phyloP scores from a whole-genome alignment of 305 asterid genomes.

The Withania somnifera region DNA sequence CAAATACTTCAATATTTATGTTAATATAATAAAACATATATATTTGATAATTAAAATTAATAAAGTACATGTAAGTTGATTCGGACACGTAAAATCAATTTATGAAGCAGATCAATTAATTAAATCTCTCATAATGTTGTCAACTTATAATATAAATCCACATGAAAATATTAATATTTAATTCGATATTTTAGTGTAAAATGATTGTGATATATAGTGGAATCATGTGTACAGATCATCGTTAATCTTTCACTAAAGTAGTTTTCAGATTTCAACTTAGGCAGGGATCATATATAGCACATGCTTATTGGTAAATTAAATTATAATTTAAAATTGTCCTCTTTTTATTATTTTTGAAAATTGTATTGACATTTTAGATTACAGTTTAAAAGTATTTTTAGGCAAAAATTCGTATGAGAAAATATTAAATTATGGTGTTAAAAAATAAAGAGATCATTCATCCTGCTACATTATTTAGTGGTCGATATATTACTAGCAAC shows the following conservation, averaged over 20 bases:
- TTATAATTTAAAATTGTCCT: not conserved
- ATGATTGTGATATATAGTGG: not conserved
- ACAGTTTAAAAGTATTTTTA: no score
- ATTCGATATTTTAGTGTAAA: not conserved
- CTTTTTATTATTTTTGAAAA: not conserved
- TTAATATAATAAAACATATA: rapidly evolving
- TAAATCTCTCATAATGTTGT: not conserved
- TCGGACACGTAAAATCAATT: not conserved
- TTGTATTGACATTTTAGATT: not conserved
- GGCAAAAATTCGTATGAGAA: no score
- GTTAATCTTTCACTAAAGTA: not conserved
- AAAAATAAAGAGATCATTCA: no score
- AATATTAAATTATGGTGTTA: no score
- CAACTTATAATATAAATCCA: not conserved
- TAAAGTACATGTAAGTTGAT: not conserved
- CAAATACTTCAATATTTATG: no score
- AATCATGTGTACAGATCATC: not conserved
- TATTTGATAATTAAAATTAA: not conserved
- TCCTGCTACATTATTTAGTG: no score
- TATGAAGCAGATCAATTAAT: not conserved
- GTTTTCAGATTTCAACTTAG: not conserved
- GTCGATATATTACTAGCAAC: no score
- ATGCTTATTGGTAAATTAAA: no score
- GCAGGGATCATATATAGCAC: not conserved
- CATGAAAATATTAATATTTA: not conserved